A percentile compares a stretch with the other conserved stretches of the same genome.
Conservation (phyloP, 176 grass and related monocot genomes). For the Hsuehochloa calcarea region DNA sequence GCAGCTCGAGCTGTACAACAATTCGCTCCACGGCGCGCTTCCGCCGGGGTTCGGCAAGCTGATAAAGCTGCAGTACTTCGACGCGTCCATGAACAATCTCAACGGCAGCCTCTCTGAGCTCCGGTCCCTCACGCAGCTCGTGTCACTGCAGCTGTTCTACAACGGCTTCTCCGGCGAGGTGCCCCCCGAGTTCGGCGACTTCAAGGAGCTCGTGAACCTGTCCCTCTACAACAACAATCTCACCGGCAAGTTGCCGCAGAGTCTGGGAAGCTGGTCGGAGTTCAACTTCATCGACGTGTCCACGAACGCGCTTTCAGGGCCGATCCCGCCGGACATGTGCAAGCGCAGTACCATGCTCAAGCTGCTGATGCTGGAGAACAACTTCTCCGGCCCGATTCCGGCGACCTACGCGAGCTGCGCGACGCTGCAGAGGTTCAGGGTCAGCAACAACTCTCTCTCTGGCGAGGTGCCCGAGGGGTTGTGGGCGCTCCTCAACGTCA, state of each 20-base stretch:
- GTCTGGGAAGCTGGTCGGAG: conserved; percentile 61
- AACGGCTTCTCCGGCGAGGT: conserved; percentile 67
- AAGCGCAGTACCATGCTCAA: conserved; percentile 56
- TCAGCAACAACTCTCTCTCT: conserved; percentile 66
- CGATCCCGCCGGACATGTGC: conserved; percentile 91
- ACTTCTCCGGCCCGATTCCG: conserved; percentile 69
- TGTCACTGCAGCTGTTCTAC: conserved; percentile 72
- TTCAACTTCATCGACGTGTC: conserved; percentile 94
- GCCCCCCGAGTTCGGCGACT: conserved; percentile 63
- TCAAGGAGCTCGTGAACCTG: conserved; percentile 75
- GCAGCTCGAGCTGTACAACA: conserved; percentile 80
- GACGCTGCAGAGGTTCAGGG: conserved; percentile 54
- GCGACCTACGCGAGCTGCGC: conserved; percentile 57
- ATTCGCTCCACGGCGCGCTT: conserved; percentile 53
- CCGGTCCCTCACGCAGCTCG: conserved; percentile 43
- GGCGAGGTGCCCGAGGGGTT: conserved; percentile 71
- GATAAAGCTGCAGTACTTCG: conserved; percentile 43
- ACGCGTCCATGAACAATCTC: conserved; percentile 64
- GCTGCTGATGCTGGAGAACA: conserved; percentile 84
- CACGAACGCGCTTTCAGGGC: conserved; percentile 59
- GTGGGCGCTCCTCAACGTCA: conserved; percentile 58
- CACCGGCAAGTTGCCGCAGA: conserved; percentile 62
- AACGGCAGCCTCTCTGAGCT: conserved; percentile 65
- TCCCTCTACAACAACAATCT: conserved; percentile 75
- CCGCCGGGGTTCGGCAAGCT: conserved; percentile 60